phyloP scores from a whole-genome alignment of 257 asterid genomes.

The Osmanthus fragrans region DNA sequence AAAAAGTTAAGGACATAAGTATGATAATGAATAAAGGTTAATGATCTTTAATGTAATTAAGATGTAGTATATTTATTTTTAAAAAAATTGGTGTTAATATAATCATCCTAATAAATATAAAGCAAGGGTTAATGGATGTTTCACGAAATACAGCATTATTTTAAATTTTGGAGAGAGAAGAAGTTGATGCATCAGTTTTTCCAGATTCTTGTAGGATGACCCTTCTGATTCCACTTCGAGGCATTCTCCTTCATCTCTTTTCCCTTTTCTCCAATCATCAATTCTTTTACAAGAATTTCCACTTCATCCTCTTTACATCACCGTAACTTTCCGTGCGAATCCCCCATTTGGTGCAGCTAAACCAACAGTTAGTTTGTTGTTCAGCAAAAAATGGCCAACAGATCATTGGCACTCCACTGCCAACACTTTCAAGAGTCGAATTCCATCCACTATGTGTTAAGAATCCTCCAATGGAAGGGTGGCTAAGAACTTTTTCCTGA shows the following conservation, averaged over 20 bases:
- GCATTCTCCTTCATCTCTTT: constrained; percentile 38
- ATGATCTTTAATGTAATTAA: too few relatives aligned
- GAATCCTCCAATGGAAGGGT: constrained; percentile 54
- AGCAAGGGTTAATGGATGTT: too few relatives aligned
- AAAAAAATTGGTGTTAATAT: neutral
- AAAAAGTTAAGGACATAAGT: too few relatives aligned
- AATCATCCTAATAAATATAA: neutral
- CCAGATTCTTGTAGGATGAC: constrained; percentile 36
- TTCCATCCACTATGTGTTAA: constrained; percentile 64
- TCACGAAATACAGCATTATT: neutral
- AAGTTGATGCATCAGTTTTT: constrained; percentile 30
- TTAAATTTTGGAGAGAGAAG: neutral
- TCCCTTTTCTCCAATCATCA: constrained; percentile 43
- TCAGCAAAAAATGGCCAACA: constrained; percentile 71
- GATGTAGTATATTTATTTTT: too few relatives aligned
- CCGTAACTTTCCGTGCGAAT: constrained; percentile 49
- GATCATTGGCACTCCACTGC: constrained; percentile 50
- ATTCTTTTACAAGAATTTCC: constrained; percentile 33
- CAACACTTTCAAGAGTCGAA: constrained; percentile 47
- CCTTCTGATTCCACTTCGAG: constrained; percentile 33
- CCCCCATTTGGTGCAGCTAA: constrained; percentile 37
- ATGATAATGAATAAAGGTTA: too few relatives aligned
- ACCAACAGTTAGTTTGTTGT: constrained; percentile 58
- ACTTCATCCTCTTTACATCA: constrained; percentile 51
- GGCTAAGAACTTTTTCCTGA: constrained; percentile 55